Evolutionary conservation across 495 filamentous ascomycete genomes (phyloP).

Genomic region (Geopyxis carbonaria): DNA sequence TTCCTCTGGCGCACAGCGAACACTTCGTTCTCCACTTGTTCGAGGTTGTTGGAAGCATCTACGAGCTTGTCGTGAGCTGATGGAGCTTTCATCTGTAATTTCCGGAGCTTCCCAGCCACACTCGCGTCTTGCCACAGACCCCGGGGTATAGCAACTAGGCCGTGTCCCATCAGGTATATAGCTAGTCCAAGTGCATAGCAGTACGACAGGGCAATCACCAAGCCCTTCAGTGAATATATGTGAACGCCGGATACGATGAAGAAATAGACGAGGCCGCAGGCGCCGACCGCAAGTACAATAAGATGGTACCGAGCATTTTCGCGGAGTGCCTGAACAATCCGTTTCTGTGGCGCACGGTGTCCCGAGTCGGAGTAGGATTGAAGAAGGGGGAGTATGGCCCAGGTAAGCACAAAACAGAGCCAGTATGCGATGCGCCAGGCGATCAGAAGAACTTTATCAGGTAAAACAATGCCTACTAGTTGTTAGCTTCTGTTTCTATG

Average conservation of each 20-base stretch:
- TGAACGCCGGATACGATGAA: slow-evolving; percentile 60
- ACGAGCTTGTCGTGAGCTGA: slow-evolving; percentile 71
- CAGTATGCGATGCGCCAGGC: slow-evolving; percentile 91
- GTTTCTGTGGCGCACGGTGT: slow-evolving; percentile 65
- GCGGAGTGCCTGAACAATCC: slow-evolving; percentile 65
- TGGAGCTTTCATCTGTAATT: slow-evolving; percentile 63
- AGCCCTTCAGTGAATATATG: slow-evolving; percentile 47
- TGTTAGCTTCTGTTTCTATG: slow-evolving; percentile 1
- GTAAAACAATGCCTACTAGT: slow-evolving; percentile 39
- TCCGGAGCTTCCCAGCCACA: slow-evolving; percentile 49
- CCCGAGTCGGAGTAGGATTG: slow-evolving; percentile 88
- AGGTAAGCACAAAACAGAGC: slow-evolving; percentile 88
- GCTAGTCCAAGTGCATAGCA: slow-evolving; percentile 80
- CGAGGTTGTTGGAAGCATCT: slow-evolving; percentile 64
- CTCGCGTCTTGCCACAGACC: slow-evolving; percentile 59
- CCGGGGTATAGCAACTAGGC: slow-evolving; percentile 77
- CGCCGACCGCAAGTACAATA: slow-evolving; percentile 51
- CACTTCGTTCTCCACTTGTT: slow-evolving; percentile 66
- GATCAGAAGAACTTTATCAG: slow-evolving; percentile 53
- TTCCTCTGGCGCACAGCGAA: slow-evolving; percentile 61
- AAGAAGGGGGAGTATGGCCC: slow-evolving; percentile 84
- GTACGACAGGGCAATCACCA: slow-evolving; percentile 86
- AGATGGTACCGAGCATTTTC: slow-evolving; percentile 78
- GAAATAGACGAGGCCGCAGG: slow-evolving; percentile 65
- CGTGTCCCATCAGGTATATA: slow-evolving; percentile 95